These are phyloP conservation scores for Pseudoperonospora humuli DNA, from an alignment of 352 stramenopile genomes.

Conservation along the genomic window DNA sequence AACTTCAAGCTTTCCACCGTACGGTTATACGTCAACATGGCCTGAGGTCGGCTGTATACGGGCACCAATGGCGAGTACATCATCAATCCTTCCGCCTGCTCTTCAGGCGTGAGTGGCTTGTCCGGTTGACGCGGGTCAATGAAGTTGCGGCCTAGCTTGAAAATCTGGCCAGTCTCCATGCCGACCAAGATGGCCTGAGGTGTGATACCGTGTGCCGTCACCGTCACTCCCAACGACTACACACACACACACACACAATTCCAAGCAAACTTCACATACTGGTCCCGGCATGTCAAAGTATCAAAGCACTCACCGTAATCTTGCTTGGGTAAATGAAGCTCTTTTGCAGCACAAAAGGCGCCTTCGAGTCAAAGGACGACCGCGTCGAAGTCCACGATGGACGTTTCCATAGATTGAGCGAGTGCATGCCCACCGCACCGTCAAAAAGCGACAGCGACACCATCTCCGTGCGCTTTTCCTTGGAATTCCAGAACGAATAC, in stretches of 20 bases:
- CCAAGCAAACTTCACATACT: neutral
- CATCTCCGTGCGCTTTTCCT: conserved; percentile 78
- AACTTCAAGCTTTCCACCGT: conserved; percentile 73
- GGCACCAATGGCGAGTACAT: conserved; percentile 89
- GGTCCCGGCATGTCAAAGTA: neutral
- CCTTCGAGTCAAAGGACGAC: conserved; percentile 87
- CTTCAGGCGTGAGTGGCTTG: conserved; percentile 79
- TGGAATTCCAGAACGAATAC: conserved; percentile 94
- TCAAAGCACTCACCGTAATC: conserved; percentile 50
- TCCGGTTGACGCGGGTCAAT: conserved; percentile 93
- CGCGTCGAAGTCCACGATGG: conserved; percentile 85
- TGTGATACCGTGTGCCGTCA: conserved; percentile 92
- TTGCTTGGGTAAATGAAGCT: conserved; percentile 90
- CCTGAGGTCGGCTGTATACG: conserved; percentile 74
- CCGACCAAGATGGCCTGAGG: conserved; percentile 89
- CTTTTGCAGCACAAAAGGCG: conserved; percentile 91
- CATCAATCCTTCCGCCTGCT: conserved; percentile 74
- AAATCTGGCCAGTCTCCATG: conserved; percentile 90
- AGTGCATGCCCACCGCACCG: conserved; percentile 92
- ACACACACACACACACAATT: conserved; percentile 2
- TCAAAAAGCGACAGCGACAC: conserved; percentile 91
- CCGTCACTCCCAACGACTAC: conserved; percentile 86
- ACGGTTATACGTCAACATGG: conserved; percentile 89
- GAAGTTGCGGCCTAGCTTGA: conserved; percentile 87
- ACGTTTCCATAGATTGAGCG: conserved; percentile 91